phyloP scores from a whole-genome alignment of 2,329 filamentous ascomycete species.

The Neophaeococcomyces mojaviensis region DNA sequence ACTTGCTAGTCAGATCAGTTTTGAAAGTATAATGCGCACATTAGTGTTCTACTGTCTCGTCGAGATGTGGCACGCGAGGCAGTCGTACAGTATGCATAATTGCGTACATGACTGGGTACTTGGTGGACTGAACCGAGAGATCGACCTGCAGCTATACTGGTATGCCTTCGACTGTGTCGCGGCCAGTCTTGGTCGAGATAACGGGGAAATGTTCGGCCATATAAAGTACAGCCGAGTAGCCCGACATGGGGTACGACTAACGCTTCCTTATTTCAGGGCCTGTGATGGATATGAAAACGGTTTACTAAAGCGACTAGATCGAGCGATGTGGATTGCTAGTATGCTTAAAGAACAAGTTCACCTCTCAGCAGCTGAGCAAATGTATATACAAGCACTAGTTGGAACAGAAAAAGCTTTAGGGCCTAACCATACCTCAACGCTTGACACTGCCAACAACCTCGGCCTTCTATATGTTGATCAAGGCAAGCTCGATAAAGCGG shows the following conservation, averaged over 20 bases:
- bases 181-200: background rate
- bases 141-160: slow-evolving; percentile 10
- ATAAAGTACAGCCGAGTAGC: slow-evolving; percentile 2
- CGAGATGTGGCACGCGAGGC: slow-evolving; percentile 3
- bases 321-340: too few relatives aligned
- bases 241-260: slow-evolving; percentile 4
- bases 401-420: slow-evolving; percentile 14
- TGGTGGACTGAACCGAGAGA: slow-evolving; percentile 7
- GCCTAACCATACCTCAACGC: slow-evolving; percentile 20
- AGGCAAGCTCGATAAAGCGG: slow-evolving; percentile 22
- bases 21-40: slow-evolving; percentile 9
- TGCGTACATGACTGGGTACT: slow-evolving; percentile 18
- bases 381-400: slow-evolving; percentile 14
- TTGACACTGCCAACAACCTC: slow-evolving; percentile 6
- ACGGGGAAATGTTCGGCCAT: background rate
- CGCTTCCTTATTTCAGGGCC: background rate
- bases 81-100: slow-evolving; percentile 14
- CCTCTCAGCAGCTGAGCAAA: too few relatives aligned
- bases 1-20: slow-evolving; percentile 2
- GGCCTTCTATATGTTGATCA: slow-evolving; percentile 17
- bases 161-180: slow-evolving; percentile 14
- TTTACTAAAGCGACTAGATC: too few relatives aligned
- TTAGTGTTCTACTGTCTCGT: slow-evolving; percentile 12
- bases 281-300: background rate
- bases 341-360: too few relatives aligned